phyloP scores from a whole-genome alignment of 371 early-diverging fungal genomes.

The Basidiobolus heterosporus region DNA sequence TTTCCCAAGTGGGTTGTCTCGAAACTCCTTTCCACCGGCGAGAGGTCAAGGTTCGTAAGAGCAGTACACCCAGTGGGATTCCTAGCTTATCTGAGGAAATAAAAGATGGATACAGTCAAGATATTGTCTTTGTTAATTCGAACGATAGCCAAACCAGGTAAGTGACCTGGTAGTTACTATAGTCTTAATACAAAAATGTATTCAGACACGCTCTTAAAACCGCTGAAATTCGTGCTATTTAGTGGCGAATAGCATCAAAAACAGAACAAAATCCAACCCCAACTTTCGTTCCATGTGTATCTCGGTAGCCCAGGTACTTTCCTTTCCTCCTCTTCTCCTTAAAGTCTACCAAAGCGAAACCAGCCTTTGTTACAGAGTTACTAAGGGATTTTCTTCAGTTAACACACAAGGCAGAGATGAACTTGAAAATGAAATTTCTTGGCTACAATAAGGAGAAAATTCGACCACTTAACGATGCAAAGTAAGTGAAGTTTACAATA shows the following conservation, averaged over 20 bases:
- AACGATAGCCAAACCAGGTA: constrained; percentile 6
- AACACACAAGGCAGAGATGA: constrained; percentile 53
- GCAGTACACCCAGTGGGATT: too few relatives aligned
- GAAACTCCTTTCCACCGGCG: too few relatives aligned
- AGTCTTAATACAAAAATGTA: too few relatives aligned
- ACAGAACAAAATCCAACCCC: constrained; percentile 1
- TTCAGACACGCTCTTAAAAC: not conserved
- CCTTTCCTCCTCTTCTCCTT: too few relatives aligned
- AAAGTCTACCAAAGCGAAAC: too few relatives aligned
- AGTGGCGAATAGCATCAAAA: constrained; percentile 4
- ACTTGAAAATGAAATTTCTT: constrained; percentile 67
- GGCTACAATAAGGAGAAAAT: constrained; percentile 68
- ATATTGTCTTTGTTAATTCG: not conserved
- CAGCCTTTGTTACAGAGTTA: too few relatives aligned
- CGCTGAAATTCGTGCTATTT: not conserved
- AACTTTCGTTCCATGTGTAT: constrained; percentile 3
- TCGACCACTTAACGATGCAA: constrained; percentile 67
- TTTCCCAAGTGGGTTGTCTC: too few relatives aligned
- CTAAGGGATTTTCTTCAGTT: constrained; percentile 10
- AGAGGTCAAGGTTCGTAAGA: too few relatives aligned
- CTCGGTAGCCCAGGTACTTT: constrained; percentile 2
- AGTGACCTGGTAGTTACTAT: too few relatives aligned
- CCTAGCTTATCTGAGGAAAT: not conserved
- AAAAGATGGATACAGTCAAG: constrained; percentile 5
- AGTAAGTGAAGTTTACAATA: constrained; percentile 11